phyloP scores from a whole-genome alignment of 257 asterid species.

The Plantago major region DNA sequence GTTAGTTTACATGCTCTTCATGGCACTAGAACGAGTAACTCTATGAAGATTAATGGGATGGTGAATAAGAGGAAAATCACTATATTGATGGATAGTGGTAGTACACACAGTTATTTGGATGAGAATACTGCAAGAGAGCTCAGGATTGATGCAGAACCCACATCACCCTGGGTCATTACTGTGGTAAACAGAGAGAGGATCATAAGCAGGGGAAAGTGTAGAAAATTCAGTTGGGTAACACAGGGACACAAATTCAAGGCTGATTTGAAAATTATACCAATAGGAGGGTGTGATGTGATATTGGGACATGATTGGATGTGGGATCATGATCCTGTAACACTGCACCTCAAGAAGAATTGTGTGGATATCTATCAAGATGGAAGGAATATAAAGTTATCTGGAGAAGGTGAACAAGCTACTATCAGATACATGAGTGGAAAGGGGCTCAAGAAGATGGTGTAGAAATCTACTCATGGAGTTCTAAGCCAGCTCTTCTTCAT shows the following conservation, averaged over 20 bases:
- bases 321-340: not conserved
- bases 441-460: not conserved
- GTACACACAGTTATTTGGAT: not conserved
- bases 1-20: not conserved
- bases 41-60: too few relatives aligned
- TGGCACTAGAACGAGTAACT: too few relatives aligned
- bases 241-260: not conserved
- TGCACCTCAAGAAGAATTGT: not conserved
- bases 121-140: not conserved
- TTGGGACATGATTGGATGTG: too few relatives aligned
- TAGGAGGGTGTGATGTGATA: not conserved
- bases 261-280: not conserved
- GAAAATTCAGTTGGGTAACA: not conserved
- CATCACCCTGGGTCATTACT: not conserved
- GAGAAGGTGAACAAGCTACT: not conserved
- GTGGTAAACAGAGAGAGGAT: not conserved
- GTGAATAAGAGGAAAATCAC: not conserved
- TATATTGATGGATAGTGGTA: not conserved
- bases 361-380: not conserved
- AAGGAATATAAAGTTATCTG: not conserved
- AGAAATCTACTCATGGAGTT: not conserved
- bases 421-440: not conserved
- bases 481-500: too few relatives aligned
- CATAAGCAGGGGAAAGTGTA: not conserved
- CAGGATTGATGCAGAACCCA: not conserved